Conservation (phyloP, 1,284 basidiomycete species). For the Pyrrhoderma lamaoense region DNA sequence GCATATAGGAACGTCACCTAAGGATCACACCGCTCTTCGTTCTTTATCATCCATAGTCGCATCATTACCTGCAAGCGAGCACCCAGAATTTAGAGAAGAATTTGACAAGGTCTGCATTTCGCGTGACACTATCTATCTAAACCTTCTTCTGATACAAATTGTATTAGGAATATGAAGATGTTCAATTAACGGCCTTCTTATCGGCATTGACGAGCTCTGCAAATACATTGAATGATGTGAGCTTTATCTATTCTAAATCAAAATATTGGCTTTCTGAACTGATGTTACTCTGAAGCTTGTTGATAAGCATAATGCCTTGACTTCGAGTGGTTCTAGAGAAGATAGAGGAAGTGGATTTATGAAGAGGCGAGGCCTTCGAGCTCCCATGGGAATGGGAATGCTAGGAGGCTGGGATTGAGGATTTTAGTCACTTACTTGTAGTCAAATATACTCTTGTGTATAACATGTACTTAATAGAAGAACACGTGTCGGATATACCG, state of each 20-base stretch:
- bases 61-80: constrained; percentile 79
- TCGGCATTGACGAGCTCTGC: constrained; percentile 85
- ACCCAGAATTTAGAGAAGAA: constrained; percentile 72
- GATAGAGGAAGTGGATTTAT: constrained; percentile 29
- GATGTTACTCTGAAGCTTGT: constrained; percentile 43
- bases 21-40: constrained; percentile 77
- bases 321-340: constrained; percentile 34
- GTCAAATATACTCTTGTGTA: not conserved
- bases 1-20: constrained; percentile 48
- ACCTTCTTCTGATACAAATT: constrained; percentile 7
- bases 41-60: constrained; percentile 81
- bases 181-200: constrained; percentile 86
- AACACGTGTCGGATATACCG: not conserved
- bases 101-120: constrained; percentile 64
- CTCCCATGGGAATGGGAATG: constrained; percentile 33
- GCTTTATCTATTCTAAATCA: constrained; percentile 26
- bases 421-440: constrained; percentile 10
- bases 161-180: constrained; percentile 87
- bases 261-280: not conserved
- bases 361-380: constrained; percentile 18
- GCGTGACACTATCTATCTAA: constrained; percentile 4
- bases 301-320: constrained; percentile 59
- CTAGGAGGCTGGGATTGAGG: constrained; percentile 18
- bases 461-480: not conserved
- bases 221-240: constrained; percentile 81